Conservation (phyloP, 2,329 filamentous ascomycete species). For the Cladosporium velox region DNA sequence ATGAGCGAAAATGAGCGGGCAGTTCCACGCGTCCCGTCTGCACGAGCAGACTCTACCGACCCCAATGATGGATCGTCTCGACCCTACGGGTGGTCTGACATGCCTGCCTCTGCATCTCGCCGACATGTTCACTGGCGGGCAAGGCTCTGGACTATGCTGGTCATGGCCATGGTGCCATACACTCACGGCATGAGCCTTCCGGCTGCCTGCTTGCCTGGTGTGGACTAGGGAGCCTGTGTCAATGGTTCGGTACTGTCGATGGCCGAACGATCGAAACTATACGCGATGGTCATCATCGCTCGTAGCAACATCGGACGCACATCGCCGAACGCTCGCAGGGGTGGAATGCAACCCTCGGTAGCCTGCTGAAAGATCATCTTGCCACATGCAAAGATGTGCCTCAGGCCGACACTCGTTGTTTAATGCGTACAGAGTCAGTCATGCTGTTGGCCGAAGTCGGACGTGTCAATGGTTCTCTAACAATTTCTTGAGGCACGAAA, state of each 20-base stretch:
- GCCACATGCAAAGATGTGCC: slow-evolving; percentile 15
- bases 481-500: slow-evolving; percentile 19
- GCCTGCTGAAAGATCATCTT: not conserved
- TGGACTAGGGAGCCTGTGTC: slow-evolving; percentile 17
- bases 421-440: not conserved
- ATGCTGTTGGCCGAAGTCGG: slow-evolving; percentile 15
- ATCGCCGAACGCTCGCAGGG: slow-evolving; percentile 8
- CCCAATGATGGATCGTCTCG: slow-evolving; percentile 20
- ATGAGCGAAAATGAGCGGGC: slow-evolving; percentile 42
- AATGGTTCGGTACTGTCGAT: not conserved
- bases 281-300: slow-evolving; percentile 5
- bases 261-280: slow-evolving; percentile 15
- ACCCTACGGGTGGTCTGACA: slow-evolving; percentile 25
- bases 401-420: slow-evolving; percentile 7
- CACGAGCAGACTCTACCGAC: slow-evolving; percentile 20
- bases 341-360: slow-evolving; percentile 9
- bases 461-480: slow-evolving; percentile 18
- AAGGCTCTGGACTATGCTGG: slow-evolving; percentile 26
- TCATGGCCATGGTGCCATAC: slow-evolving; percentile 7
- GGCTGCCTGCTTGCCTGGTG: slow-evolving; percentile 28
- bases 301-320: slow-evolving; percentile 6
- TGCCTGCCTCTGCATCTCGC: slow-evolving; percentile 43
- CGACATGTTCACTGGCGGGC: slow-evolving; percentile 53
- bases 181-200: slow-evolving; percentile 11
- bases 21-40: slow-evolving; percentile 30